phyloP scores from a whole-genome alignment of 768 basidiomycete species.

The Hypholoma fasciculare region DNA sequence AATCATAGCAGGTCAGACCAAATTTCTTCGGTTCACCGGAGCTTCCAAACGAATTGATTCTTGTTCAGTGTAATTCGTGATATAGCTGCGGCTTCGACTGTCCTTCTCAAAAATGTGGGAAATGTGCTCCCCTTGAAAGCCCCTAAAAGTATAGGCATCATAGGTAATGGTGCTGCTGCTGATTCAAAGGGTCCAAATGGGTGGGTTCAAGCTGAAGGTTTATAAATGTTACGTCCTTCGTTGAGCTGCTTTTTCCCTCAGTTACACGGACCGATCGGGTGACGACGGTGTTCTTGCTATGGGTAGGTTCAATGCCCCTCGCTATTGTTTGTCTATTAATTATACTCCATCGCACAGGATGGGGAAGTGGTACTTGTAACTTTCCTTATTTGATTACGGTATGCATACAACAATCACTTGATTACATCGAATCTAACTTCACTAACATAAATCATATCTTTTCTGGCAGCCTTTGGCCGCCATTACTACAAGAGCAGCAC shows the following conservation, averaged over 20 bases:
- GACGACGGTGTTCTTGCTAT: constrained; percentile 61
- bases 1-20: constrained; percentile 47
- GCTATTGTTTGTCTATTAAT: neutral
- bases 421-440: neutral
- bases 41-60: neutral
- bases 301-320: constrained; percentile 35
- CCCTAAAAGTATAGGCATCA: constrained; percentile 49
- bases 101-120: constrained; percentile 61
- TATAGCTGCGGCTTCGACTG: constrained; percentile 62
- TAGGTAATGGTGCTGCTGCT: constrained; percentile 61
- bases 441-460: neutral
- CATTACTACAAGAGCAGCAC: constrained; percentile 39
- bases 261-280: constrained; percentile 52
- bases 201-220: constrained; percentile 21
- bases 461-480: constrained; percentile 40
- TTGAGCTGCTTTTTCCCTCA: constrained; percentile 4
- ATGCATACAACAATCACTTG: constrained; percentile 7
- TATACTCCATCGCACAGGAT: constrained; percentile 28
- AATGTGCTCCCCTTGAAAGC: constrained; percentile 44
- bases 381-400: constrained; percentile 54
- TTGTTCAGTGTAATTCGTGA: constrained; percentile 48
- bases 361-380: constrained; percentile 50
- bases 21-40: neutral
- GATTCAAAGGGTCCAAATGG: constrained; percentile 57
- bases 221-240: neutral